These are phyloP conservation scores for Fusarium xylarioides DNA, from an alignment of 2,329 filamentous ascomycete genomes.

Conservation along the genomic window DNA sequence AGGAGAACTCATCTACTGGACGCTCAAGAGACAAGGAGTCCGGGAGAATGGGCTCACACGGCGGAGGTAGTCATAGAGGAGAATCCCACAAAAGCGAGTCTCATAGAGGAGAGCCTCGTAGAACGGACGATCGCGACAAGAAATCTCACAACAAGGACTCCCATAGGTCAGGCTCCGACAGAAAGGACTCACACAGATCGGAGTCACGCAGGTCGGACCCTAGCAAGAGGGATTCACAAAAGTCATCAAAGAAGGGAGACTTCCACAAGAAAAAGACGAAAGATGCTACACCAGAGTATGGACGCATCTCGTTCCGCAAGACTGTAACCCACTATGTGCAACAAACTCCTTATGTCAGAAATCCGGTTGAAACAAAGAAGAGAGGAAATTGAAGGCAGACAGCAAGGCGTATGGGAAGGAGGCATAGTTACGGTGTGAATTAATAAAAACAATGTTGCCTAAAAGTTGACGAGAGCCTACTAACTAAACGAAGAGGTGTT, in stretches of 20 bases:
- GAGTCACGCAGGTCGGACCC: neutral
- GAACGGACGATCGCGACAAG: rapidly evolving
- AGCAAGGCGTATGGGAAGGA: rapidly evolving
- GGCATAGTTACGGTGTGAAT: neutral
- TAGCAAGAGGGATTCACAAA: neutral
- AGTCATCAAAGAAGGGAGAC: too few species aligned
- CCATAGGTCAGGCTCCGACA: neutral
- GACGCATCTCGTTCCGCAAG: neutral
- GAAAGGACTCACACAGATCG: neutral
- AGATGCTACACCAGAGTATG: neutral
- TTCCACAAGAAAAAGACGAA: neutral
- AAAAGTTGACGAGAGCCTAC: neutral
- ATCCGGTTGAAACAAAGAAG: too few species aligned
- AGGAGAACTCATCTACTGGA: too few species aligned
- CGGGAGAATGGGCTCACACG: rapidly evolving
- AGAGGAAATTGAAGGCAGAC: neutral
- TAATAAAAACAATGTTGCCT: rapidly evolving
- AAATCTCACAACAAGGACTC: neutral
- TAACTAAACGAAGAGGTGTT: rapidly evolving
- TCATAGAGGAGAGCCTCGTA: neutral
- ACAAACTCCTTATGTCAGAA: neutral
- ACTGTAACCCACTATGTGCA: too few species aligned
- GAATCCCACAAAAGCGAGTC: neutral
- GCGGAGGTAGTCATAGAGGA: neutral
- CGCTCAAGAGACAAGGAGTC: neutral